Evolutionary conservation across 1,284 basidiomycete species (phyloP).

Genomic region (Kwoniella shivajii): DNA sequence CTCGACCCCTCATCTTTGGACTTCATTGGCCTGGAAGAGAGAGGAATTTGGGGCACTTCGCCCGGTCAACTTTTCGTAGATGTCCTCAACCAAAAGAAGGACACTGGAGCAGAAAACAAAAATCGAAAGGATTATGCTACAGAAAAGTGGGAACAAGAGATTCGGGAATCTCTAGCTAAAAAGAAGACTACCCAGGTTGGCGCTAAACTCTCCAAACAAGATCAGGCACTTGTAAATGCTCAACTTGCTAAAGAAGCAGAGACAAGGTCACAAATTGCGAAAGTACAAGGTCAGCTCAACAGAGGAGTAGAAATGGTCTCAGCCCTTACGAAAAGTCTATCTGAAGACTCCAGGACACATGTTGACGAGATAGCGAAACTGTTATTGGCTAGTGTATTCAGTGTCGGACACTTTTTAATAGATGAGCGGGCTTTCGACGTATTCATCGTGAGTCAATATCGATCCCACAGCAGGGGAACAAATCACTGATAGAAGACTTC

Average conservation of each 20-base stretch:
- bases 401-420: constrained; percentile 63
- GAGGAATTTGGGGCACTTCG: constrained; percentile 81
- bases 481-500: neutral
- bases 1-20: constrained; percentile 64
- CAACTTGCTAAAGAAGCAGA: constrained; percentile 77
- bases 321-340: constrained; percentile 65
- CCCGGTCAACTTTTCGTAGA: constrained; percentile 76
- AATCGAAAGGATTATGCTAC: constrained; percentile 87
- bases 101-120: constrained; percentile 57
- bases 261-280: constrained; percentile 64
- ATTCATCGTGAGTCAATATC: constrained; percentile 65
- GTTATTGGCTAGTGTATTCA: constrained; percentile 67
- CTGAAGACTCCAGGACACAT: constrained; percentile 63
- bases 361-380: constrained; percentile 64
- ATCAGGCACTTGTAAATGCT: constrained; percentile 73
- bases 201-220: constrained; percentile 72
- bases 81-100: constrained; percentile 67
- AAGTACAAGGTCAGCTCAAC: constrained; percentile 61
- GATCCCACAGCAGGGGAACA: too few relatives aligned
- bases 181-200: constrained; percentile 56
- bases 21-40: constrained; percentile 68
- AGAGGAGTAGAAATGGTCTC: constrained; percentile 70
- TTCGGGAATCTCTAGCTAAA: constrained; percentile 77
- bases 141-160: constrained; percentile 88
- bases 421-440: constrained; percentile 68